Conservation (phyloP, 2,329 filamentous ascomycete genomes). For the Alternaria dauci region DNA sequence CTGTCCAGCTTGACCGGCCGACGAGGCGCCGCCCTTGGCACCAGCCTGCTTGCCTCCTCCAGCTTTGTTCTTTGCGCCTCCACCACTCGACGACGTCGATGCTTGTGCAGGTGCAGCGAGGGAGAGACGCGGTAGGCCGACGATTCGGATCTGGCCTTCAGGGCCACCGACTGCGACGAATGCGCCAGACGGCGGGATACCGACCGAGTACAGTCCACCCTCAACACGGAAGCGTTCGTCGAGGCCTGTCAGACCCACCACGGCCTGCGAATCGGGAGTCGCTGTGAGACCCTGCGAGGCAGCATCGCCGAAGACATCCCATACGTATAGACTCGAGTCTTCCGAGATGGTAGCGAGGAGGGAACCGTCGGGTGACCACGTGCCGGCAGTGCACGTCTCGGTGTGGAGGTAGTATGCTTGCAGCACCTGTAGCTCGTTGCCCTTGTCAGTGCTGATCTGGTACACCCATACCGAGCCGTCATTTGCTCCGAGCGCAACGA, state of each 20-base stretch:
- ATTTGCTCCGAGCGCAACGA: slow-evolving; percentile 84
- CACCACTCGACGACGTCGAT: slow-evolving; percentile 53
- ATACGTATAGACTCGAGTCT: slow-evolving; percentile 88
- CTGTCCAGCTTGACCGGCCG: slow-evolving; percentile 66
- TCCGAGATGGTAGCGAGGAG: slow-evolving; percentile 89
- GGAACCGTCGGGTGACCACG: slow-evolving; percentile 88
- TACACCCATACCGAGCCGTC: slow-evolving; percentile 98
- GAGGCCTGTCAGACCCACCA: slow-evolving; percentile 77
- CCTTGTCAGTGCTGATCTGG: slow-evolving; percentile 72
- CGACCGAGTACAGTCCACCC: slow-evolving; percentile 88
- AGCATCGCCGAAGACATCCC: slow-evolving; percentile 86
- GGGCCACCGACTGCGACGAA: slow-evolving; percentile 89
- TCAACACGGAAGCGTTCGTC: slow-evolving; percentile 94
- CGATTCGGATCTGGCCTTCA: slow-evolving; percentile 82
- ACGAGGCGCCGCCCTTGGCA: slow-evolving; percentile 48
- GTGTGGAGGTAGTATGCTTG: slow-evolving; percentile 95
- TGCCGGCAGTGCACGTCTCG: slow-evolving; percentile 82
- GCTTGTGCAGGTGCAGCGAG: slow-evolving; percentile 42
- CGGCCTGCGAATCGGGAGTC: slow-evolving; percentile 66
- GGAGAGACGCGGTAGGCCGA: slow-evolving; percentile 76
- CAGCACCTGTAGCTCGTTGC: slow-evolving; percentile 76
- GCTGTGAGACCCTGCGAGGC: slow-evolving; percentile 69
- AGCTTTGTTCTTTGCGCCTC: slow-evolving; percentile 59
- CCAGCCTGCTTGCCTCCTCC: slow-evolving; percentile 56
- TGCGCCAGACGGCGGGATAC: slow-evolving; percentile 78